phyloP scores from a whole-genome alignment of 331 rosid species.

The Telfairia occidentalis region DNA sequence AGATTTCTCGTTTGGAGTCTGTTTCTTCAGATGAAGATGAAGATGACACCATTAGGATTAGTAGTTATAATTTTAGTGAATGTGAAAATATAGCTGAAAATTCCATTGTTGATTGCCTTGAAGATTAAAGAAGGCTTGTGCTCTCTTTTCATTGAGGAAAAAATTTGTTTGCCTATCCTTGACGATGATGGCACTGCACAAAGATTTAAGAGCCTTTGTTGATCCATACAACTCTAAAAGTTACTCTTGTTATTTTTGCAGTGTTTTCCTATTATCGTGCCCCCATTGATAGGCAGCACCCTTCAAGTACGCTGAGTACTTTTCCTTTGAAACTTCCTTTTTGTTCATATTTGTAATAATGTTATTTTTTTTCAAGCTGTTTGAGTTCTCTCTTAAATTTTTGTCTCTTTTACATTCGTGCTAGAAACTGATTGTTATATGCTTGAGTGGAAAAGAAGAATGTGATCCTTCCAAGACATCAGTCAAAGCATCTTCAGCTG shows the following conservation, averaged over 20 bases:
- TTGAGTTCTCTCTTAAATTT: constrained; percentile 10
- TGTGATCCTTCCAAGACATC: constrained; percentile 68
- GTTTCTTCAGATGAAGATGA: too few relatives aligned
- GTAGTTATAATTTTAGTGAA: too few relatives aligned
- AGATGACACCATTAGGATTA: too few relatives aligned
- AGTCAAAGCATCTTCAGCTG: constrained; percentile 87
- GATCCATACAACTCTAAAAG: neutral
- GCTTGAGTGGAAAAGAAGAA: constrained; percentile 87
- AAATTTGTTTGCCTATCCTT: too few relatives aligned
- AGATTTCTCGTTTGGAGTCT: too few relatives aligned
- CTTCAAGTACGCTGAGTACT: constrained; percentile 56
- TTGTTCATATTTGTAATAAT: constrained; percentile 7
- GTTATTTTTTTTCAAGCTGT: neutral
- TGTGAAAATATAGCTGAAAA: too few relatives aligned
- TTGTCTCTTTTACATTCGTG: constrained; percentile 1
- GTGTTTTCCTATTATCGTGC: constrained; percentile 84
- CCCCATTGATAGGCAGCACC: constrained; percentile 65
- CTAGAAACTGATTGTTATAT: constrained; percentile 62
- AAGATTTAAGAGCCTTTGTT: neutral
- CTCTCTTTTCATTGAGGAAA: too few relatives aligned
- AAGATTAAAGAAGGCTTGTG: too few relatives aligned
- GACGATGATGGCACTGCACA: too few relatives aligned
- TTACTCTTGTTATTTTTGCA: constrained; percentile 25
- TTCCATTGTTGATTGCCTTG: too few relatives aligned
- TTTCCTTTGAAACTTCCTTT: constrained; percentile 10